Evolutionary conservation across 169 alveolate genomes (phyloP), one percentile per base, ranked within the genome.

Genomic region (Prorocentrum cordatum): DNA sequence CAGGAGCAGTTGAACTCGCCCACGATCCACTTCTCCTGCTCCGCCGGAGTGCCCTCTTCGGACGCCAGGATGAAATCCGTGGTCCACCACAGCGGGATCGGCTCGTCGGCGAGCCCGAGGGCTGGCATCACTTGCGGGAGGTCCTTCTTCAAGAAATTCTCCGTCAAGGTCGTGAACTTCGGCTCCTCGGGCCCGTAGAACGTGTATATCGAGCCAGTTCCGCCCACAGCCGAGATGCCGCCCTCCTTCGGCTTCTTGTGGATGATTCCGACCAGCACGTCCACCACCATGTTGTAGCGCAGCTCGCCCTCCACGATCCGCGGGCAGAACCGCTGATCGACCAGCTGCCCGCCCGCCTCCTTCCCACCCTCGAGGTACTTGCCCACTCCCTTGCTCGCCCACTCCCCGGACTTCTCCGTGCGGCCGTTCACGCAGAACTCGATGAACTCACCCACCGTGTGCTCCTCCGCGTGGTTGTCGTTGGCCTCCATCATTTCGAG

Each of bases 181-280:
- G 45, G 83, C 64, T 71, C 83, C 3, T 71, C 83, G 9, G 83
- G 61, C n/a, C 83, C 64, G 29, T 71, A 71, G 54, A 71, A 38
- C 39, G 83, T 71, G 45, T 42, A 71, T 36, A 39, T 31, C 10
- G 66, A 42, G 6, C 66, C 45, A 20, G 83, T 71, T 39, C 83
- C 83, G 29, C 64, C 83, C 39, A 42, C 83, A 2, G 83, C 67
- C 42, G 83, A 71, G 83, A 42, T 71, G 18, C 83, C 83, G 39
- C 83, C 83, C 66, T 71, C 83, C 83, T 71, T 67, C 9, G 58
- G 79, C 35, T 67, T 67, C 79, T 67, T 67, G 79, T 67, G 79
- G 42, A 67, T 67, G 58, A 36, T 12, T 6, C 79, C 79, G 26
- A 36, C 35, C 50, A 67, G 42, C 7, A 59, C 16, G 24, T 67